A percentile compares a stretch with the other conserved stretches of the same genome.
phyloP scores from a whole-genome alignment of 192 early-diverging fungal species.

The Coemansia sp. region DNA sequence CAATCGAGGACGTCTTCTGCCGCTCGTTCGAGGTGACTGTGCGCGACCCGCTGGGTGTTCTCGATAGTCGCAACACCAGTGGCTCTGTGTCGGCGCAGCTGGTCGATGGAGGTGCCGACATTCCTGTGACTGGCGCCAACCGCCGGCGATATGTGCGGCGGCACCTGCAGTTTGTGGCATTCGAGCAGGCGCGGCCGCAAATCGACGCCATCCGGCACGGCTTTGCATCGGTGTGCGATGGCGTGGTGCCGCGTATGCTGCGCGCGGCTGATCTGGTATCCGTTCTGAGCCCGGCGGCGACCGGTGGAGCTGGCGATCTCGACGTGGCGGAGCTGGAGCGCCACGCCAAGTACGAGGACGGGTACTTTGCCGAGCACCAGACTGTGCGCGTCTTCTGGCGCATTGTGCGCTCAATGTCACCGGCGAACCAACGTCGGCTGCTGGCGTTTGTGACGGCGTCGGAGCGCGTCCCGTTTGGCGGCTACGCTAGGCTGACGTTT shows the following conservation, averaged over 20 bases:
- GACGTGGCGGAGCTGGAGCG: constrained; percentile 73
- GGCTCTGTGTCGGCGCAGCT: constrained; percentile 66
- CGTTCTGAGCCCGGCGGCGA: constrained; percentile 57
- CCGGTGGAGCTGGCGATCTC: constrained; percentile 16
- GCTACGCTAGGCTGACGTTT: constrained; percentile 79
- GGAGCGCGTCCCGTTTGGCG: constrained; percentile 84
- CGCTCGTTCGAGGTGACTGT: constrained; percentile 84
- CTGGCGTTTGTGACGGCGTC: constrained; percentile 90
- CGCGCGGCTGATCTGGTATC: constrained; percentile 72
- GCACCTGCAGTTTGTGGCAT: constrained; percentile 69
- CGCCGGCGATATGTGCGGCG: constrained; percentile 68
- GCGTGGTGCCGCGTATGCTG: constrained; percentile 38
- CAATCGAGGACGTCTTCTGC: constrained; percentile 79
- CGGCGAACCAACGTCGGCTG: constrained; percentile 69
- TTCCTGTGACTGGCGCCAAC: constrained; percentile 79
- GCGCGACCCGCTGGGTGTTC: constrained; percentile 36
- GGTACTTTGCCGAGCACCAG: constrained; percentile 65
- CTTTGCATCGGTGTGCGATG: constrained; percentile 62
- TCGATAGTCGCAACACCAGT: background rate
- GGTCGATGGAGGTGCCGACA: constrained; percentile 59
- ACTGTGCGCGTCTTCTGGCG: constrained; percentile 81
- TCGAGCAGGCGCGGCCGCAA: constrained; percentile 59
- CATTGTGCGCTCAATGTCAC: constrained; percentile 65
- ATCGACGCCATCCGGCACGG: constrained; percentile 79
- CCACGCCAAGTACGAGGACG: constrained; percentile 81